These are phyloP conservation scores for Colletotrichum caudatum DNA, from an alignment of 2,329 filamentous ascomycete species.

Conservation along the genomic window DNA sequence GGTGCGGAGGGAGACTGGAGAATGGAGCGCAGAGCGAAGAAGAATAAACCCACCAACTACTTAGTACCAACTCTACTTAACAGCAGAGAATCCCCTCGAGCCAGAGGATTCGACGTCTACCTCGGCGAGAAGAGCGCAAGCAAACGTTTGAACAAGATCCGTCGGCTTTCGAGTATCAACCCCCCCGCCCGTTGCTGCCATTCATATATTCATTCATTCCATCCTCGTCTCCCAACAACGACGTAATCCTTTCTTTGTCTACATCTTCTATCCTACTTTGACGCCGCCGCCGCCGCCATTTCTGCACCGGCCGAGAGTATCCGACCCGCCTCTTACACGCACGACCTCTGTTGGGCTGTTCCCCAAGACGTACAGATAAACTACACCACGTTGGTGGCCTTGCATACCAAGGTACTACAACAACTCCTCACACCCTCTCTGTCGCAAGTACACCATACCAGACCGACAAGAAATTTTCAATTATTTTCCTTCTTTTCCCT, in stretches of 20 bases:
- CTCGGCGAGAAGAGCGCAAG: background rate
- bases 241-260: background rate
- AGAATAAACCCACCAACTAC: constrained; percentile 22
- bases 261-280: background rate
- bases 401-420: constrained; percentile 8
- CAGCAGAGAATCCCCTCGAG: constrained; percentile 24
- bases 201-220: background rate
- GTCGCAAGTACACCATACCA: background rate
- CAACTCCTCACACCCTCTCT: constrained; percentile 8
- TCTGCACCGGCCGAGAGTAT: background rate
- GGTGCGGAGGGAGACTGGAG: background rate
- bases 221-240: background rate
- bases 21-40: background rate
- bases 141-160: background rate
- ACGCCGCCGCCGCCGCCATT: background rate
- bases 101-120: background rate
- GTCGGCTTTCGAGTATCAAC: background rate
- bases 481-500: background rate
- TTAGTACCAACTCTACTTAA: constrained; percentile 32
- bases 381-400: background rate
- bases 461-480: background rate
- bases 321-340: background rate
- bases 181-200: background rate
- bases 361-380: background rate
- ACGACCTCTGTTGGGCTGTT: background rate